Evolutionary conservation across 257 asterid genomes (phyloP).

Genomic region (Solanum habrochaites): DNA sequence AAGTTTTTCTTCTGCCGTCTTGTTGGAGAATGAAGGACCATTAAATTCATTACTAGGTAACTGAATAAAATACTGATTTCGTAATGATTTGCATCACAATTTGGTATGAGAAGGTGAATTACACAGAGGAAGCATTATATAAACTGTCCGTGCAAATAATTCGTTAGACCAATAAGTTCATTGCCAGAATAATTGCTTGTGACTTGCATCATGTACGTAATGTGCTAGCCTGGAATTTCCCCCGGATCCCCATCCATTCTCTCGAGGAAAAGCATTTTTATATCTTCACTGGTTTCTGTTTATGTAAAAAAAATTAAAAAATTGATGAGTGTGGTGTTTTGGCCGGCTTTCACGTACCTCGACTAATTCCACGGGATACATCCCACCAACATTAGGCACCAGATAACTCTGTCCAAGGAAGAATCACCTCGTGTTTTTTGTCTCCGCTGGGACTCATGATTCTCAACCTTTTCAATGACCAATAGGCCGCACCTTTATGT

Average conservation of each 20-base stretch:
- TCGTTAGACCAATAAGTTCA: neutral
- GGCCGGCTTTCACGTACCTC: neutral
- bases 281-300: neutral
- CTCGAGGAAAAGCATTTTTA: neutral
- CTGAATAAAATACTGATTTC: constrained; percentile 3
- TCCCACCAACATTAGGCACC: neutral
- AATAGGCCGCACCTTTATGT: neutral
- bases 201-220: neutral
- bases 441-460: neutral
- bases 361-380: neutral
- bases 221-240: neutral
- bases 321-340: neutral
- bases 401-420: neutral
- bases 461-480: neutral
- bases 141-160: neutral
- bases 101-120: neutral
- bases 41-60: constrained; percentile 44
- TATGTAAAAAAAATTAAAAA: neutral
- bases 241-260: neutral
- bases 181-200: neutral
- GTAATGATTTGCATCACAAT: neutral
- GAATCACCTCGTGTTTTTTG: neutral
- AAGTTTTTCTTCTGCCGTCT: constrained; percentile 19
- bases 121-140: neutral
- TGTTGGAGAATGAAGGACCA: constrained; percentile 21